These are phyloP conservation scores for Fonsecaea multimorphosa DNA, from an alignment of 2,329 filamentous ascomycete species.

Conservation along the genomic window DNA sequence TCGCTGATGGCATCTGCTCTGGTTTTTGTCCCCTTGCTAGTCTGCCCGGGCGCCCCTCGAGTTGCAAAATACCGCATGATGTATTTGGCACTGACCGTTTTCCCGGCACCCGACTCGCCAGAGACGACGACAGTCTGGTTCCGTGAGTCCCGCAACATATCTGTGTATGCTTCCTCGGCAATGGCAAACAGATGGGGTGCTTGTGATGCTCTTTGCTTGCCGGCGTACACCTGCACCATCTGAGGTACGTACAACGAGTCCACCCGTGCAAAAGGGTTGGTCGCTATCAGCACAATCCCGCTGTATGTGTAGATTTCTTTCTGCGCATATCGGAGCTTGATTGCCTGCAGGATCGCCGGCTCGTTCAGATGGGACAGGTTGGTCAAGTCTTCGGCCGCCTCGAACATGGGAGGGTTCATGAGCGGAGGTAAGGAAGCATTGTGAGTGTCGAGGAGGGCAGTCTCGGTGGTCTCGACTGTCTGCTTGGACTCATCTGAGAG, in stretches of 20 bases:
- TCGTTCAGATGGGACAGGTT: constrained; percentile 98
- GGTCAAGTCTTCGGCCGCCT: constrained; percentile 97
- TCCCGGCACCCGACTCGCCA: constrained; percentile 96
- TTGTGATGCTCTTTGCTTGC: constrained; percentile 94
- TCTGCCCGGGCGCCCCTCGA: constrained; percentile 88
- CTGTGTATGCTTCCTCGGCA: constrained; percentile 96
- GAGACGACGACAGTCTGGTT: constrained; percentile 99
- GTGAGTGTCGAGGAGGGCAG: constrained; percentile 73
- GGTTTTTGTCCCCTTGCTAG: constrained; percentile 77
- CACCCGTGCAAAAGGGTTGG: constrained; percentile 95
- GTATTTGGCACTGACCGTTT: constrained; percentile 99
- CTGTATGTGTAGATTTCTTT: constrained; percentile 99
- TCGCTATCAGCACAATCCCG: constrained; percentile 97
- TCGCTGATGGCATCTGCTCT: constrained; percentile 82
- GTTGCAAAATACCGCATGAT: constrained; percentile 99
- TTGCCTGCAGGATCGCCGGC: constrained; percentile 95
- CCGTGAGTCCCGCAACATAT: constrained; percentile 94
- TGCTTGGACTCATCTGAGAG: constrained; percentile 83
- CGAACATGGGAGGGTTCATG: constrained; percentile 98
- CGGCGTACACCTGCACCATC: constrained; percentile 99
- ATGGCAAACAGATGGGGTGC: constrained; percentile 98
- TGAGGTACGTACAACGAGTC: constrained; percentile 98
- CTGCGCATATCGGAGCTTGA: constrained; percentile 93
- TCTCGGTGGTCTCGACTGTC: constrained; percentile 78
- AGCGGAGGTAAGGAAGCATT: constrained; percentile 83